These are phyloP conservation scores for Parietichytrium sp. DNA, from an alignment of 108 stramenopile genomes.

Conservation along the genomic window DNA sequence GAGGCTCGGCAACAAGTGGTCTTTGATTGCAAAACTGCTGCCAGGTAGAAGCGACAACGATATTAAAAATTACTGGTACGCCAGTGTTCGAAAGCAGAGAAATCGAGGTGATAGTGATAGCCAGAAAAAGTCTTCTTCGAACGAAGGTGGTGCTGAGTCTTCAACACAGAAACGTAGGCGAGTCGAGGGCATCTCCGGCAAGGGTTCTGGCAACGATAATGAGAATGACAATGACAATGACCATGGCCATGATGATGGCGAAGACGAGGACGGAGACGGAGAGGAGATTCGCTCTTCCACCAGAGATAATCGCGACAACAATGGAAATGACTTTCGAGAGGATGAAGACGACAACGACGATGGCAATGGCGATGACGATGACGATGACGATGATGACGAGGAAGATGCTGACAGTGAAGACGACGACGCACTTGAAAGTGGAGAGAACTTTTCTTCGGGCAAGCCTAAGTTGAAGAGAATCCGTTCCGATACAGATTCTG, in stretches of 20 bases:
- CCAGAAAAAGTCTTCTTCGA: too few relatives aligned
- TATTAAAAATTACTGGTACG: slow-evolving; percentile 55
- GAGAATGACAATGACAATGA: too few relatives aligned
- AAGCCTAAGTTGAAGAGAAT: not conserved
- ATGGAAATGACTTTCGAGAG: slow-evolving; percentile 80
- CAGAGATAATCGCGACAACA: slow-evolving; percentile 64
- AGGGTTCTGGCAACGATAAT: too few relatives aligned
- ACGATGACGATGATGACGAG: slow-evolving; percentile 67
- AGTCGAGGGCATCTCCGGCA: too few relatives aligned
- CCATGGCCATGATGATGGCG: too few relatives aligned
- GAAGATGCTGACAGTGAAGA: not conserved
- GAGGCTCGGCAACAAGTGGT: slow-evolving; percentile 54
- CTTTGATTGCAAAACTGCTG: slow-evolving; percentile 52
- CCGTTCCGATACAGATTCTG: not conserved
- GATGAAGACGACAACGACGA: slow-evolving; percentile 53
- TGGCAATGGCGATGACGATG: slow-evolving; percentile 76
- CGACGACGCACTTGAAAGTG: not conserved
- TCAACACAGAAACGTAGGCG: too few relatives aligned
- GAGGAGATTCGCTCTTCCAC: too few relatives aligned
- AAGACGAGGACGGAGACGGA: too few relatives aligned
- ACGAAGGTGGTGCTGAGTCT: too few relatives aligned
- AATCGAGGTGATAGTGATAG: too few relatives aligned
- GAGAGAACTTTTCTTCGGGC: not conserved
- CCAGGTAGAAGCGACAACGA: slow-evolving; percentile 52
- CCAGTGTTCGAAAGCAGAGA: too few relatives aligned